Base-by-base conservation (phyloP, 2,329 filamentous ascomycete genomes). In the Ceratocystis cubensis region DNA sequence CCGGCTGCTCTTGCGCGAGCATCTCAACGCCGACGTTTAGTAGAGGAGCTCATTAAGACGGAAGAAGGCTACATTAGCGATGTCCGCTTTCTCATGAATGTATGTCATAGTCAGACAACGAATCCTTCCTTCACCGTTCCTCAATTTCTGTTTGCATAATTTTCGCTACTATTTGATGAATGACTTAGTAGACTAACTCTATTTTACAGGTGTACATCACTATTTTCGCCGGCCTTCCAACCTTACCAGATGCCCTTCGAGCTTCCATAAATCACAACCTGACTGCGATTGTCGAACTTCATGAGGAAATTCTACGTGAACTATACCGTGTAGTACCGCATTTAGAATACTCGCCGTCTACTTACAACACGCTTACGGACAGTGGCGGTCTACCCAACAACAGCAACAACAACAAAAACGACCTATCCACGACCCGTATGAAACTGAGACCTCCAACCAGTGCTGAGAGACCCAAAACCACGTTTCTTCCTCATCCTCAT, bases 31-130 rank as follows among this genome's bases (percentile, higher is more conserved):
- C 84, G 90, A 15, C 85, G 87, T 69, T 85, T 96, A 48, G 76
- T 97, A 45, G 89, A 94, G 73, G 94, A 97, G 76, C 78, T 97
- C 63, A 84, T 96, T 69, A 82, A 78, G 66, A 96, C 92, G 0
- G 94, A 97, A 75, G 88, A 94, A 73, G 85, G 87, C 72, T 97
- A 97, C 73, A 86, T 97, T 71, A 84, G 87, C 17, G 93, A 96
- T 72, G 76, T 97, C 67, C 90, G 90, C 71, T 91, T 94, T 70
- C 79, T 97, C 68, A 88, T 88, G 73, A 91, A 95, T 76, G 92
- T 93, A 77, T 73, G 84, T 72, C 50, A 15, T 45, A 37, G 22
- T 8, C 8, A 25, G 41, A n/a, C 20, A 22, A 22, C 4, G 41
- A 15, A 33, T 20, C 37, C 13, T 45, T 56, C 33, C 13, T 45